Percentiles rank a stretch among this genome's conserved stretches.
Conservation (phyloP, 2,329 filamentous ascomycete genomes). For the Beauveria sp. region DNA sequence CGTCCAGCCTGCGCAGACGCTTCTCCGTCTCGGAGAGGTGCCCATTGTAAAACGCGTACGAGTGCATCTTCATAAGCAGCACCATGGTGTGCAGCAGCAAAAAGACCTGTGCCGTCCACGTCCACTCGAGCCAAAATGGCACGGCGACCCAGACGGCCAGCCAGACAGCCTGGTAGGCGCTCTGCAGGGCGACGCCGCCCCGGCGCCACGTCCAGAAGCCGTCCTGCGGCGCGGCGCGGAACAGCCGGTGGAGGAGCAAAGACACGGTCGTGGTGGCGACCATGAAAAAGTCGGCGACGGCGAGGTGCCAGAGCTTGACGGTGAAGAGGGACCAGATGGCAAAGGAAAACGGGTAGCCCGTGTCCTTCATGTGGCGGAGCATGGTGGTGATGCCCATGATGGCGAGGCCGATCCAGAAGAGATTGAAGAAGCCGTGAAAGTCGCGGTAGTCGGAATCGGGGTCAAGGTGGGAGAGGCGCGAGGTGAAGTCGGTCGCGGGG, state of each 20-base stretch:
- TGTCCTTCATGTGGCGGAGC: slow-evolving; percentile 88
- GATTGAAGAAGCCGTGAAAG: slow-evolving; percentile 93
- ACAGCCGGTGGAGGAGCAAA: slow-evolving; percentile 65
- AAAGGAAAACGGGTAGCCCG: slow-evolving; percentile 75
- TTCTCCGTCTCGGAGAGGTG: slow-evolving; percentile 84
- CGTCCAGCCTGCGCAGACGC: slow-evolving; percentile 71
- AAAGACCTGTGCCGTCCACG: slow-evolving; percentile 96
- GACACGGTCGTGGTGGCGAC: slow-evolving; percentile 64
- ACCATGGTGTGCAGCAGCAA: slow-evolving; percentile 85
- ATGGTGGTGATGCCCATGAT: slow-evolving; percentile 97
- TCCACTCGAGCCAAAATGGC: slow-evolving; percentile 82
- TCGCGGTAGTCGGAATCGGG: slow-evolving; percentile 85
- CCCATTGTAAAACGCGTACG: slow-evolving; percentile 96
- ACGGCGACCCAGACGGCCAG: slow-evolving; percentile 73
- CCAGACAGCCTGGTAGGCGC: slow-evolving; percentile 73
- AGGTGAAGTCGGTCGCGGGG: slow-evolving; percentile 84
- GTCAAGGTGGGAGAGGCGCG: slow-evolving; percentile 92
- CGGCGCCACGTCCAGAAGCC: slow-evolving; percentile 61
- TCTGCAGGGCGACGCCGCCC: slow-evolving; percentile 76
- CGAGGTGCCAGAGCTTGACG: slow-evolving; percentile 82
- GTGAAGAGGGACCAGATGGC: slow-evolving; percentile 85
- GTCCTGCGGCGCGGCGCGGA: slow-evolving; percentile 44
- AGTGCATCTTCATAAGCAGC: slow-evolving; percentile 98
- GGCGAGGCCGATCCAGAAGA: slow-evolving; percentile 95
- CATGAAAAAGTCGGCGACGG: slow-evolving; percentile 78